Evolutionary conservation across 192 early-diverging fungal genomes (phyloP).

Genomic region (Coemansia sp.): DNA sequence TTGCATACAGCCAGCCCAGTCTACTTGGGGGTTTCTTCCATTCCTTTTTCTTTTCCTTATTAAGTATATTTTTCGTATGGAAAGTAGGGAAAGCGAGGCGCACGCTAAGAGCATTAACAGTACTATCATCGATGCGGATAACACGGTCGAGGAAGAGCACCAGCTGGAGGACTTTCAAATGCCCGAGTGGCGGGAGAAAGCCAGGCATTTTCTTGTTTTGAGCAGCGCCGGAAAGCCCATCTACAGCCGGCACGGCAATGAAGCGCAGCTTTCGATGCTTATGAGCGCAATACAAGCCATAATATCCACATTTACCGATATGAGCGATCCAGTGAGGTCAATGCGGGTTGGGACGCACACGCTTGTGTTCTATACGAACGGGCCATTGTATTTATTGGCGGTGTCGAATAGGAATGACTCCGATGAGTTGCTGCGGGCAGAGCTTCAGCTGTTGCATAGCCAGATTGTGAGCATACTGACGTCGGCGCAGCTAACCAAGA

Average conservation of each 20-base stretch:
- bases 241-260: constrained; percentile 89
- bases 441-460: constrained; percentile 73
- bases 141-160: constrained; percentile 22
- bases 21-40: neutral
- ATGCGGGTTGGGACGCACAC: constrained; percentile 62
- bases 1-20: too few relatives aligned
- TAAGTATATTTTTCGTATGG: neutral
- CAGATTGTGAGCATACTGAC: constrained; percentile 87
- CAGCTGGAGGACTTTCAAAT: constrained; percentile 43
- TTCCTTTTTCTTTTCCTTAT: neutral
- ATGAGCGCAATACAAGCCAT: constrained; percentile 92
- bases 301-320: constrained; percentile 77
- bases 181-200: constrained; percentile 36
- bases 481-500: constrained; percentile 69
- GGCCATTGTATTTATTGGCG: constrained; percentile 81
- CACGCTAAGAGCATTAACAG: neutral
- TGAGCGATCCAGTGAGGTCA: constrained; percentile 72
- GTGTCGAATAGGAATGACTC: constrained; percentile 78
- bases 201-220: constrained; percentile 89
- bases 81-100: neutral
- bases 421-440: constrained; percentile 71
- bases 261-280: constrained; percentile 77
- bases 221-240: constrained; percentile 94
- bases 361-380: constrained; percentile 78
- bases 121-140: neutral